Evolutionary conservation across 129 eudicot species (phyloP), one percentile per base, ranked within the genome.

Genomic region (Flaveria bidentis): DNA sequence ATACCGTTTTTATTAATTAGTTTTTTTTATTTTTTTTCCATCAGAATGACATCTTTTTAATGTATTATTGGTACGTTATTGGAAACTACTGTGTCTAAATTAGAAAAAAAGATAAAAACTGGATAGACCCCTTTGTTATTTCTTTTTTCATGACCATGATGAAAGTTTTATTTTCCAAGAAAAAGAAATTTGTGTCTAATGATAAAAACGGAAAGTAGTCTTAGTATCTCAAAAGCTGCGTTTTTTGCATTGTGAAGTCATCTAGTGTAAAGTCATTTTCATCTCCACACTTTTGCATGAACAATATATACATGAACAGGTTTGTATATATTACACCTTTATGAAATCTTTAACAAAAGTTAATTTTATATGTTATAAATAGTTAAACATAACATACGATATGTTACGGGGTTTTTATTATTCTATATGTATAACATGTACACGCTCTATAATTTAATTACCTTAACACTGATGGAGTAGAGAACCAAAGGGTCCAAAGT

Each of bases 381-480:
- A 36, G 41, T 36, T 36, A 36, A 36, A 4, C 41, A 5, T 5
- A 36, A 36, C 41, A 36, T 1, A 5, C 41, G 0, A 36, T 36
- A 36, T 36, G 41, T 36, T 36, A 5, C 7, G 41, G 1, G 41
- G 41, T 5, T 10, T 18, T 9, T 50, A 65, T 5, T 26, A 12
- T n/a, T 30, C 41, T 36, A 36, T 36, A 5, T 36, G 41, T 36
- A 36, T 36, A 36, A 36, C 6, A 23, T 15, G 53, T 2, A 17
- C 47, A 64, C 12, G 15, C 5, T 13, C 0, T 61, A 13, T 14
- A 17, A 9, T 50, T 15, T n/a, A 58, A 77, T 61, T 91, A 95
- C 99, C 99, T 95, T 95, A 69, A 83, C 96, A 80, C 99, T 95
- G 52, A 95, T 82, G 57, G 99, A 91, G 86, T 91, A 95, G 53